A percentile compares a stretch with the other conserved stretches of the same genome.
phyloP scores from a whole-genome alignment of 2,329 filamentous ascomycete species.

The Pleomassaria siparia region DNA sequence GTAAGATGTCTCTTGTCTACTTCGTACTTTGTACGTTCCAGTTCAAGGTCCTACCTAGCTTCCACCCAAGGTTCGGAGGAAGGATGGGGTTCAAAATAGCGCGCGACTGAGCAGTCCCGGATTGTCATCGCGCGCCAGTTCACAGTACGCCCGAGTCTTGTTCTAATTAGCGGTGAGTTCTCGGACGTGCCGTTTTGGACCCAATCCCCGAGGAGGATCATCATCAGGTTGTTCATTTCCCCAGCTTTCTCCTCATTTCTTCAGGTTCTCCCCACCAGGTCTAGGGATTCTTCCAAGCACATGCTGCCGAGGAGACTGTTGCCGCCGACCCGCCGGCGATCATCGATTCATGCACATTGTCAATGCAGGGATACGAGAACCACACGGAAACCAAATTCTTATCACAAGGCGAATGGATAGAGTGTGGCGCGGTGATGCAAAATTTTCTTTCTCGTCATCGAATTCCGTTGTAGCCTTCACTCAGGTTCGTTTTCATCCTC shows the following conservation, averaged over 20 bases:
- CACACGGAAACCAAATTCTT: neutral
- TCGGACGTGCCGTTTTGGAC: neutral
- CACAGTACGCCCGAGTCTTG: neutral
- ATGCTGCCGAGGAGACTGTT: conserved; percentile 2
- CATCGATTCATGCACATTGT: neutral
- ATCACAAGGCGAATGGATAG: neutral
- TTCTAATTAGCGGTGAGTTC: neutral
- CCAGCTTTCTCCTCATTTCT: neutral
- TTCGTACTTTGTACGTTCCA: too few species aligned
- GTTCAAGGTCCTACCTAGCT: too few species aligned
- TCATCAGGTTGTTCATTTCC: neutral
- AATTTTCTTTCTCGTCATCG: too few species aligned
- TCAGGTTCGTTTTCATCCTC: neutral
- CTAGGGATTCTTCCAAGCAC: neutral
- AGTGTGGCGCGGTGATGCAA: too few species aligned
- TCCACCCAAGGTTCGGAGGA: too few species aligned
- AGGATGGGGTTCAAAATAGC: too few species aligned
- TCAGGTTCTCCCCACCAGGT: conserved; percentile 1
- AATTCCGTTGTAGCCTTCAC: neutral
- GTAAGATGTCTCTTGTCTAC: too few species aligned
- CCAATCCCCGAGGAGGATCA: neutral
- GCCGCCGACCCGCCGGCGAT: conserved; percentile 1
- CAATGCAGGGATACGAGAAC: neutral
- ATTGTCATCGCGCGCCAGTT: neutral
- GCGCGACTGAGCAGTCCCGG: too few species aligned